Conservation (phyloP, 208 protist species). For the Leishmania guyanensis region DNA sequence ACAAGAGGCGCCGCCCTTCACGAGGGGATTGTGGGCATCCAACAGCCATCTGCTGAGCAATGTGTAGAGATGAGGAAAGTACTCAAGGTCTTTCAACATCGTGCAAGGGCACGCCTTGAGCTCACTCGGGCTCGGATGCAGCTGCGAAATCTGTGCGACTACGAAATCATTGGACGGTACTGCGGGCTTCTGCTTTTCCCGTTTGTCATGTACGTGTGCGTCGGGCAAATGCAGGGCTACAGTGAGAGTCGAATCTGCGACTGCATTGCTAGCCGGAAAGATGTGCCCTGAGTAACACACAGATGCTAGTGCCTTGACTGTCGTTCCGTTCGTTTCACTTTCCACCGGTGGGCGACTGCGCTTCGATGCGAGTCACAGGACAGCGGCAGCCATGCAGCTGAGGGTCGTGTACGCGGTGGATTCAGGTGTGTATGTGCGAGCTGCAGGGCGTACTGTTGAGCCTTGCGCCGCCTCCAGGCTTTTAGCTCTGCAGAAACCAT, state of each 20-base stretch:
- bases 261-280: conserved; percentile 15
- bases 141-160: conserved; percentile 60
- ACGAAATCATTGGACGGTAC: conserved; percentile 79
- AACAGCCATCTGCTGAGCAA: conserved; percentile 17
- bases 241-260: conserved; percentile 46
- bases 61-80: conserved; percentile 42
- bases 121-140: conserved; percentile 61
- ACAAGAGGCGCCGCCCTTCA: background rate
- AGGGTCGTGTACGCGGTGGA: background rate
- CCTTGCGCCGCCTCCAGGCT: background rate
- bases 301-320: background rate
- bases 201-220: conserved; percentile 67
- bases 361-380: background rate
- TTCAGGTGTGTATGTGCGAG: background rate
- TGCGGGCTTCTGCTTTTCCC: conserved; percentile 76
- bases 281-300: background rate
- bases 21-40: background rate
- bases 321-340: background rate
- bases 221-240: conserved; percentile 68
- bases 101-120: conserved; percentile 45
- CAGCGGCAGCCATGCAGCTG: background rate
- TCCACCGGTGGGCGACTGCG: background rate
- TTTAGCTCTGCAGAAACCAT: background rate
- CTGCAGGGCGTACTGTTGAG: background rate
- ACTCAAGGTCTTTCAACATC: conserved; percentile 29